phyloP scores from a whole-genome alignment of 2,329 filamentous ascomycete genomes.

The Cryphonectria radicalis region DNA sequence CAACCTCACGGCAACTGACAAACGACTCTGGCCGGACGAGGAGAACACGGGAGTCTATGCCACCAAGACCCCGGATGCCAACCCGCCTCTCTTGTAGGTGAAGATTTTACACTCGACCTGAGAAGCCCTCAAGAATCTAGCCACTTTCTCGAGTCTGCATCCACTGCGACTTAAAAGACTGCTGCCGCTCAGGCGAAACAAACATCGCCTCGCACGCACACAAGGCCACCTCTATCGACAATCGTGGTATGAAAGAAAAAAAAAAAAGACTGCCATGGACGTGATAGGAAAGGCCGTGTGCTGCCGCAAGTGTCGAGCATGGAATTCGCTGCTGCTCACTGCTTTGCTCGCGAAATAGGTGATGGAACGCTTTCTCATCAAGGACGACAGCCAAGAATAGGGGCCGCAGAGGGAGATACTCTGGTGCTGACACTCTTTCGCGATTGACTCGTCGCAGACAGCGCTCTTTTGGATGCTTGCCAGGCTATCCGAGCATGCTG shows the following conservation, averaged over 20 bases:
- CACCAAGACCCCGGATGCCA: conserved; percentile 19
- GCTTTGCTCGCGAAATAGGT: conserved; percentile 49
- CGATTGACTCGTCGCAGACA: conserved; percentile 26
- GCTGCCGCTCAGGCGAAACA: not conserved
- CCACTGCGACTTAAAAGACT: not conserved
- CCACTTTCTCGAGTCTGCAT: conserved; percentile 8
- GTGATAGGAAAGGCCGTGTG: not conserved
- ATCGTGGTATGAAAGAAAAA: conserved; percentile 1
- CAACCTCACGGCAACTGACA: conserved; percentile 33
- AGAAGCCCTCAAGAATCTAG: not conserved
- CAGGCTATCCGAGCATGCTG: conserved; percentile 51
- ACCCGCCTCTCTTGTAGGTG: not conserved
- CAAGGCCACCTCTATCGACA: conserved; percentile 7
- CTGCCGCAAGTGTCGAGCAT: conserved; percentile 18
- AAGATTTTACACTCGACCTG: conserved; percentile 13
- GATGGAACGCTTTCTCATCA: conserved; percentile 39
- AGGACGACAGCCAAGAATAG: conserved; percentile 36
- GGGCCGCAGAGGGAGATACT: conserved; percentile 28
- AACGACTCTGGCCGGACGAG: conserved; percentile 27
- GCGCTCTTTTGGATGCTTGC: conserved; percentile 51
- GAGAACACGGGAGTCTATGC: conserved; percentile 29
- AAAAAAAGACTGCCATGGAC: conserved; percentile 4
- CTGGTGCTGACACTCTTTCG: conserved; percentile 34
- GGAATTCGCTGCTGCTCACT: conserved; percentile 50
- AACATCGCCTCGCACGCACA: conserved; percentile 10